phyloP scores from a whole-genome alignment of 2,329 filamentous ascomycete species.

The Colletotrichum sp. region DNA sequence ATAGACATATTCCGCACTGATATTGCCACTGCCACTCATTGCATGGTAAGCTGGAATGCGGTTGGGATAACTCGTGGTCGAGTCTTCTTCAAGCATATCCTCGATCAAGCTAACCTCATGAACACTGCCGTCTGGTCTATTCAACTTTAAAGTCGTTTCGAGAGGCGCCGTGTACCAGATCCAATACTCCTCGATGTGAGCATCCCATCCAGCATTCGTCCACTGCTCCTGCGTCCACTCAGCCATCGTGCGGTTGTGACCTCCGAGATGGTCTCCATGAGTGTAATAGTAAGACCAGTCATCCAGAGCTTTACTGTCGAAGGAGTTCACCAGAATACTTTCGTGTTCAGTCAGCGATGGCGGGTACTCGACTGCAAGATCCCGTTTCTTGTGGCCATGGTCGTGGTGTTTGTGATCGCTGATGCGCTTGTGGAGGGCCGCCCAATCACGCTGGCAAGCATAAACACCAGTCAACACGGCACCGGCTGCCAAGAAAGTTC shows the following conservation, averaged over 20 bases:
- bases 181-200: conserved; percentile 2
- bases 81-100: conserved; percentile 12
- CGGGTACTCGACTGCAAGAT: not conserved
- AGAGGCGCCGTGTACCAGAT: conserved; percentile 13
- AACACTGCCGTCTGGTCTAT: conserved; percentile 4
- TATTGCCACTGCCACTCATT: conserved; percentile 8
- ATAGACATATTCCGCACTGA: conserved; percentile 6
- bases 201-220: not conserved
- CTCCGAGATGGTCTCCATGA: conserved; percentile 11
- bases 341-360: not conserved
- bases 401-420: not conserved
- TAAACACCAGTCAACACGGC: not conserved
- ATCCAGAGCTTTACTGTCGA: conserved; percentile 5
- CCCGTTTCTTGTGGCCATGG: conserved; percentile 4
- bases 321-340: conserved; percentile 6
- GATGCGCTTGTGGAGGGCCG: not conserved
- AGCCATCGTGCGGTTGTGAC: not conserved
- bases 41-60: conserved; percentile 7
- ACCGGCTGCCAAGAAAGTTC: not conserved
- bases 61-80: conserved; percentile 10
- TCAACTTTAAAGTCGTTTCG: not conserved
- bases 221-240: conserved; percentile 14
- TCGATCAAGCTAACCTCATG: conserved; percentile 8
- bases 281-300: conserved; percentile 14
- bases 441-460: conserved; percentile 12